Evolutionary conservation across 371 early-diverging fungal genomes (phyloP).

Genomic region (Parasitella parasitica): DNA sequence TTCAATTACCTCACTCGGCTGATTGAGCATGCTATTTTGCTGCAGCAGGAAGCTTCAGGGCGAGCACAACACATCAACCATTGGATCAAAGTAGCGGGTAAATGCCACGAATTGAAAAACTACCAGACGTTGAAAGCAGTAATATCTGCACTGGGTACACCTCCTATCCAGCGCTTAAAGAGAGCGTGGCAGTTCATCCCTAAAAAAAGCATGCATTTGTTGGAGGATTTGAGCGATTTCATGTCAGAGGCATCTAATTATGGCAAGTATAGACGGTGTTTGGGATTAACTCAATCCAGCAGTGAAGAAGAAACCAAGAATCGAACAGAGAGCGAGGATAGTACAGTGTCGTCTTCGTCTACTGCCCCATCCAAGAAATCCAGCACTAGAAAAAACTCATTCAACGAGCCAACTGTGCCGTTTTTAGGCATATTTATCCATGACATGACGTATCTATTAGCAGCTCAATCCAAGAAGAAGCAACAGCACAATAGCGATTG

Average conservation of each 20-base stretch:
- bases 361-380: neutral
- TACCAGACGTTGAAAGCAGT: conserved; percentile 77
- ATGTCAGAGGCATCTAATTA: conserved; percentile 76
- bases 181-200: conserved; percentile 75
- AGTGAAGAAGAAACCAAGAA: neutral
- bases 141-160: conserved; percentile 68
- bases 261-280: conserved; percentile 61
- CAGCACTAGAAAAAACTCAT: conserved; percentile 11
- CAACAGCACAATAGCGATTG: conserved; percentile 16
- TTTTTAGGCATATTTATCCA: conserved; percentile 78
- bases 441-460: conserved; percentile 74
- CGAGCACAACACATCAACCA: conserved; percentile 64
- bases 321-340: neutral
- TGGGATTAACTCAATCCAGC: conserved; percentile 17
- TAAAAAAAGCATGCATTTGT: conserved; percentile 56
- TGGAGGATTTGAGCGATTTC: conserved; percentile 56
- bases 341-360: conserved; percentile 5
- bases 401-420: conserved; percentile 65
- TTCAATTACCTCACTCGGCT: conserved; percentile 81
- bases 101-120: conserved; percentile 63
- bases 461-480: conserved; percentile 26
- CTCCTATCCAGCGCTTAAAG: conserved; percentile 73
- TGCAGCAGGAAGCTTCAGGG: conserved; percentile 58
- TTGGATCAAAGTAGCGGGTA: conserved; percentile 74
- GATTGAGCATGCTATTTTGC: conserved; percentile 71